A percentile compares a stretch with the other conserved stretches of the same genome.
Evolutionary conservation across 2,329 filamentous ascomycete species (phyloP).

Genomic region (Rutstroemia sp.): DNA sequence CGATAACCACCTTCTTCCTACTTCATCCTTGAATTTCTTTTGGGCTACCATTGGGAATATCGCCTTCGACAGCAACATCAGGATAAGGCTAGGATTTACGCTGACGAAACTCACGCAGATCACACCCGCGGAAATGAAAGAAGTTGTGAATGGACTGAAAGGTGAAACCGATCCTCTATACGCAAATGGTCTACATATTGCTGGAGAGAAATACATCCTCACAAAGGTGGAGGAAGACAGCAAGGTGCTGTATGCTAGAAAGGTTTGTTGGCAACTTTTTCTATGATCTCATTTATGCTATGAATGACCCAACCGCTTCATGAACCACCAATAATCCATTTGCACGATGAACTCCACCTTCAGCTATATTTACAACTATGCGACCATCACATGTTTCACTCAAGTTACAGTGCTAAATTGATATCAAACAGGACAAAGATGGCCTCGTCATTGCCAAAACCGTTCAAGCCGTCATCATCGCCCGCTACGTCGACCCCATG

Average conservation of each 20-base stretch:
- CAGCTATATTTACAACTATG: not conserved
- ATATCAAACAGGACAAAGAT: conserved; percentile 55
- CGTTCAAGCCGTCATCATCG: conserved; percentile 78
- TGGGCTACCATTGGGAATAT: not conserved
- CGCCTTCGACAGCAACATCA: not conserved
- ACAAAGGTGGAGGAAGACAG: conserved; percentile 69
- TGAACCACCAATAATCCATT: too few species aligned
- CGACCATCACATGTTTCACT: too few species aligned
- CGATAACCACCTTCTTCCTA: conserved; percentile 10
- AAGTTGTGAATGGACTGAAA: conserved; percentile 45
- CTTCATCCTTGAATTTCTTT: not conserved
- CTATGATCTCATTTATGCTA: too few species aligned
- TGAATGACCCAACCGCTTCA: too few species aligned
- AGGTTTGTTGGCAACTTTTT: conserved; percentile 46
- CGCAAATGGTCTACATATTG: conserved; percentile 66
- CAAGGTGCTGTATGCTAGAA: conserved; percentile 67
- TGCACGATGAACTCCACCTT: too few species aligned
- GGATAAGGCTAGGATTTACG: not conserved
- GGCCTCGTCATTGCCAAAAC: conserved; percentile 83
- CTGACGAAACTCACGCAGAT: conserved; percentile 34
- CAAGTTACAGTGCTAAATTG: too few species aligned
- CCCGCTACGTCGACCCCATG: conserved; percentile 70
- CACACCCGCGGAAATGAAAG: conserved; percentile 52
- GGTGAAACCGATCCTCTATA: conserved; percentile 53
- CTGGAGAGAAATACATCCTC: conserved; percentile 70